These are phyloP conservation scores for Mycena filopes DNA, from an alignment of 768 basidiomycete species.

Conservation along the genomic window DNA sequence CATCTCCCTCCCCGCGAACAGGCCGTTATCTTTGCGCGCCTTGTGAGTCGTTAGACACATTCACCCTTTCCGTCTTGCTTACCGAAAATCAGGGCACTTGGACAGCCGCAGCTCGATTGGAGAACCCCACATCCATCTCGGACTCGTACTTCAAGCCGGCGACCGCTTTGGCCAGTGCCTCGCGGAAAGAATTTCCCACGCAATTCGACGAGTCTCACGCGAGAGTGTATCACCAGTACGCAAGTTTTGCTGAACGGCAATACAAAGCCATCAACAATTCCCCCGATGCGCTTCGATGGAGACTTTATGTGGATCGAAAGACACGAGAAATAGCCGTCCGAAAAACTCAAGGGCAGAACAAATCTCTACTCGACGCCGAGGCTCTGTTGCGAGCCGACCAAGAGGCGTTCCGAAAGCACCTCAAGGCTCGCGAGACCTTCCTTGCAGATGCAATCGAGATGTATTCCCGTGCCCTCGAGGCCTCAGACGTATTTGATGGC, in stretches of 20 bases:
- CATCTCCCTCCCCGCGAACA: slow-evolving; percentile 40
- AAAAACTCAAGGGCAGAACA: slow-evolving; percentile 38
- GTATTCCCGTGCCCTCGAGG: slow-evolving; percentile 81
- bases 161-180: slow-evolving; percentile 43
- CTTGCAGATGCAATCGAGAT: slow-evolving; percentile 82
- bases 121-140: slow-evolving; percentile 79
- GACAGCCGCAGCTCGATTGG: slow-evolving; percentile 87
- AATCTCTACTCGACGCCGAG: slow-evolving; percentile 30
- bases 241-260: slow-evolving; percentile 90
- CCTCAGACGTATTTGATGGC: slow-evolving; percentile 79
- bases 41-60: slow-evolving; percentile 58
- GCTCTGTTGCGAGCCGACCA: slow-evolving; percentile 57
- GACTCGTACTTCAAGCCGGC: slow-evolving; percentile 78
- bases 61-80: not conserved
- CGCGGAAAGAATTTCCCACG: slow-evolving; percentile 17
- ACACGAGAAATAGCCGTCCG: slow-evolving; percentile 71
- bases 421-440: slow-evolving; percentile 64
- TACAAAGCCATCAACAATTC: slow-evolving; percentile 78
- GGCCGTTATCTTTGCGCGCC: slow-evolving; percentile 63
- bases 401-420: slow-evolving; percentile 65
- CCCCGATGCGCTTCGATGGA: slow-evolving; percentile 75
- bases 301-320: slow-evolving; percentile 80
- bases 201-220: slow-evolving; percentile 51
- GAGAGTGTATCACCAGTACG: slow-evolving; percentile 82
- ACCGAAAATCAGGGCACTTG: slow-evolving; percentile 77